Percentiles rank a stretch among this genome's conserved stretches.
Evolutionary conservation across 23 red algal species (phyloP).

Genomic region (Gracilaria domingensis): DNA sequence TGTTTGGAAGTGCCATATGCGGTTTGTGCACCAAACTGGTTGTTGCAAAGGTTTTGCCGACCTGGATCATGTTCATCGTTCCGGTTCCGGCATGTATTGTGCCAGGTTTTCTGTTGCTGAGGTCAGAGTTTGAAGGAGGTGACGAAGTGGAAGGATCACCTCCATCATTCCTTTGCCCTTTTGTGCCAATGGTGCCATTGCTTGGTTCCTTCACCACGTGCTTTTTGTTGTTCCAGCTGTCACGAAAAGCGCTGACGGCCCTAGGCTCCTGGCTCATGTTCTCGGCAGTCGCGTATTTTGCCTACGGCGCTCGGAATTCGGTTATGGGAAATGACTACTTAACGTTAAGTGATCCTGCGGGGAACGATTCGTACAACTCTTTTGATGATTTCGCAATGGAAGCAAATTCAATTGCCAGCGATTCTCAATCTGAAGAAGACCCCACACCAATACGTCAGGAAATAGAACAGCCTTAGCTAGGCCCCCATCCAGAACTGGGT

Average conservation of each 20-base stretch:
- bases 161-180: conserved; percentile 61
- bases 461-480: not conserved
- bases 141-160: conserved; percentile 34
- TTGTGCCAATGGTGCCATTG: conserved; percentile 51
- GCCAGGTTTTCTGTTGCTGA: not conserved
- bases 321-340: conserved; percentile 40
- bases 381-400: conserved; percentile 69
- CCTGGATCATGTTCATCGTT: conserved; percentile 21
- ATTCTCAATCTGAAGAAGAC: conserved; percentile 17
- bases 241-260: conserved; percentile 49
- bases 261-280: conserved; percentile 54
- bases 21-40: conserved; percentile 39
- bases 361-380: conserved; percentile 48
- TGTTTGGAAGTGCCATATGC: conserved; percentile 17
- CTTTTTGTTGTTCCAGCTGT: conserved; percentile 66
- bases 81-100: conserved; percentile 29
- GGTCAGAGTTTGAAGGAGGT: conserved; percentile 58
- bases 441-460: not conserved
- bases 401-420: conserved; percentile 51
- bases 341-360: conserved; percentile 27
- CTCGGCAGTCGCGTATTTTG: conserved; percentile 52
- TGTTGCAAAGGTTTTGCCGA: conserved; percentile 3
- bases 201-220: conserved; percentile 54
- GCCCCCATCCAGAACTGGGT: not conserved
- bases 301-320: conserved; percentile 46